These are phyloP conservation scores for Termitomyces sp. DNA, from an alignment of 1,284 basidiomycete species.

Conservation along the genomic window DNA sequence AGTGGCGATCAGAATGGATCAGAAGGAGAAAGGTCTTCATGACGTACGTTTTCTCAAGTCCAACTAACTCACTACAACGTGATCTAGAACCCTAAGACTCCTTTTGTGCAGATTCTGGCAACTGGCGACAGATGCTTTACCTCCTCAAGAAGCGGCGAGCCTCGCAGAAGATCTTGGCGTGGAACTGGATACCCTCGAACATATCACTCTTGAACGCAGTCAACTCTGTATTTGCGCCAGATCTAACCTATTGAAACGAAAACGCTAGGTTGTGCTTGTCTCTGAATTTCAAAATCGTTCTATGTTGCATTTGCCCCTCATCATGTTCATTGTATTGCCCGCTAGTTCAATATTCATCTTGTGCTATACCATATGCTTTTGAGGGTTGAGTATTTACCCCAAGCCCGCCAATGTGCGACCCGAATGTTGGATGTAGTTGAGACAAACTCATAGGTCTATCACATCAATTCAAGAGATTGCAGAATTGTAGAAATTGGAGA, in stretches of 20 bases:
- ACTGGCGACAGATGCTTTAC: conserved; percentile 58
- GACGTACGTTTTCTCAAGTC: conserved; percentile 40
- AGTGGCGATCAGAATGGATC: conserved; percentile 71
- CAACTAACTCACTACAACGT: neutral
- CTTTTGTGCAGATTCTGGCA: conserved; percentile 58
- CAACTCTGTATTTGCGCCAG: conserved; percentile 35
- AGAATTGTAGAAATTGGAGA: too few species aligned
- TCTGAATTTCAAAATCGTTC: neutral
- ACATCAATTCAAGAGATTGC: too few species aligned
- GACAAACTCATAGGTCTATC: neutral
- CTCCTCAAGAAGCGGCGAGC: conserved; percentile 54
- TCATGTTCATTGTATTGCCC: neutral
- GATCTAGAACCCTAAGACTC: neutral
- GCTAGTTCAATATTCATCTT: neutral
- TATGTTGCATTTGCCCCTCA: neutral
- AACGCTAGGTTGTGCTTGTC: conserved; percentile 22
- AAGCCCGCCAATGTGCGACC: neutral
- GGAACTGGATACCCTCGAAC: conserved; percentile 67
- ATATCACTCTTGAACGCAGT: conserved; percentile 48
- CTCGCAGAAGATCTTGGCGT: conserved; percentile 72
- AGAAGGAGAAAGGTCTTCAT: conserved; percentile 63
- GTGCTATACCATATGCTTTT: neutral
- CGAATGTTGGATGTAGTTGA: neutral
- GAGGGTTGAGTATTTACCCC: neutral
- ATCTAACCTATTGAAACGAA: conserved; percentile 36